Conservation (phyloP, 2,329 filamentous ascomycete genomes). For the Pseudohalonectria lignicola region DNA sequence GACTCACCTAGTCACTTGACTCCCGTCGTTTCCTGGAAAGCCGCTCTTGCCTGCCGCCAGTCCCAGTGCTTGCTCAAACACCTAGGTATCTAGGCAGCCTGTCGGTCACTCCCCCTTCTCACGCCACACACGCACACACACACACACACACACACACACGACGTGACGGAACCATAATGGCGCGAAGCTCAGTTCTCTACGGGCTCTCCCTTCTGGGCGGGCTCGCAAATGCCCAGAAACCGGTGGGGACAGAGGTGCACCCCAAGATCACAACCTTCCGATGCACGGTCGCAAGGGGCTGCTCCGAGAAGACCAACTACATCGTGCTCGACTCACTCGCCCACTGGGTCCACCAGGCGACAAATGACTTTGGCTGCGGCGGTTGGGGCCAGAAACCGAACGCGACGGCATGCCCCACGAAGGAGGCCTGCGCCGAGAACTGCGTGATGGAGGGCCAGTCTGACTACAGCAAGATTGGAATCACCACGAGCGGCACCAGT, state of each 20-base stretch:
- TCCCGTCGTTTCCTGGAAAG: too few relatives aligned
- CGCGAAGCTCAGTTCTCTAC: neutral
- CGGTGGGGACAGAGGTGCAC: constrained; percentile 24
- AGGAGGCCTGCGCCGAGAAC: constrained; percentile 6
- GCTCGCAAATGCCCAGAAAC: constrained; percentile 5
- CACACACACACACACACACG: too few relatives aligned
- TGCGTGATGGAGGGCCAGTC: constrained; percentile 7
- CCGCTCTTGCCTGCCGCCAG: too few relatives aligned
- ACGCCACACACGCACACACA: too few relatives aligned
- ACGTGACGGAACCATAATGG: too few relatives aligned
- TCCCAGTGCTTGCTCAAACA: too few relatives aligned
- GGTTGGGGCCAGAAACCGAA: constrained; percentile 2
- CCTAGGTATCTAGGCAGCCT: too few relatives aligned
- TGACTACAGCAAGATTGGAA: constrained; percentile 5
- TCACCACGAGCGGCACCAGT: constrained; percentile 2
- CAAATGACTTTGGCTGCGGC: constrained; percentile 4
- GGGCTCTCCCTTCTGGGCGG: constrained; percentile 1
- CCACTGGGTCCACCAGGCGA: constrained; percentile 5
- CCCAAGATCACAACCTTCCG: constrained; percentile 37
- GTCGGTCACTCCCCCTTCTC: too few relatives aligned
- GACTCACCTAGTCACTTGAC: too few relatives aligned
- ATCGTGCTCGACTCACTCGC: constrained; percentile 35
- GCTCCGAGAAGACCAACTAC: constrained; percentile 32
- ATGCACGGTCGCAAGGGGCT: constrained; percentile 36
- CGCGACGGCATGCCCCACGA: constrained; percentile 6